Percentiles rank a stretch among this genome's conserved stretches.
These are phyloP conservation scores for Dothistroma septosporum DNA, from an alignment of 2,329 filamentous ascomycete species.

Conservation along the genomic window DNA sequence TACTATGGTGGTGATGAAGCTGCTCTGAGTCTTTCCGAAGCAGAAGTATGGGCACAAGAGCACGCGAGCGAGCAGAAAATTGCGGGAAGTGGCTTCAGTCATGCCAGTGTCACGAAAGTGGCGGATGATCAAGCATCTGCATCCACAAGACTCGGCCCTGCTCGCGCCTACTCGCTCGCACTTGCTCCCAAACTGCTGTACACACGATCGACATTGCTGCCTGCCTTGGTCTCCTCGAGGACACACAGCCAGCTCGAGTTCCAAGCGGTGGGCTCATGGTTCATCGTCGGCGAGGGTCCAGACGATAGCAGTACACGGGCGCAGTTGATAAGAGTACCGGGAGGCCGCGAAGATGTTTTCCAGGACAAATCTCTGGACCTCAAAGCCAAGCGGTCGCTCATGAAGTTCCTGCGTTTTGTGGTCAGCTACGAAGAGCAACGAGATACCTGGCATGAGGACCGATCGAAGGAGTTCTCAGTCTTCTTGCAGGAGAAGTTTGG, in stretches of 20 bases:
- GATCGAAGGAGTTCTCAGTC: constrained; percentile 51
- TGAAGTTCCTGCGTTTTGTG: constrained; percentile 92
- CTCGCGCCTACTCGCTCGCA: constrained; percentile 76
- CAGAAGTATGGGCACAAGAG: constrained; percentile 65
- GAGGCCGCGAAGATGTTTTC: constrained; percentile 88
- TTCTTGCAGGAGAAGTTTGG: constrained; percentile 56
- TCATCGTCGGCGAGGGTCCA: constrained; percentile 55
- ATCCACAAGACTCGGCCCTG: constrained; percentile 48
- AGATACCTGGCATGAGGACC: constrained; percentile 57
- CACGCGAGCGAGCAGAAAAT: constrained; percentile 14
- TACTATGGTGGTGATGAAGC: constrained; percentile 88
- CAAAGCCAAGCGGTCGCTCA: constrained; percentile 77
- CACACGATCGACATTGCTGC: constrained; percentile 71
- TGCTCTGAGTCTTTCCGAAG: constrained; percentile 78
- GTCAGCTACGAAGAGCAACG: constrained; percentile 62
- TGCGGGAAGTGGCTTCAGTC: constrained; percentile 21
- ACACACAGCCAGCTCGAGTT: constrained; percentile 90
- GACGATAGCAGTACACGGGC: constrained; percentile 5
- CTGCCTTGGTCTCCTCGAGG: constrained; percentile 79
- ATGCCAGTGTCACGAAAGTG: constrained; percentile 35
- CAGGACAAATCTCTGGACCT: constrained; percentile 69
- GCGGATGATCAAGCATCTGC: constrained; percentile 19
- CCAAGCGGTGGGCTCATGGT: constrained; percentile 88
- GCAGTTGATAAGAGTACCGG: constrained; percentile 62
- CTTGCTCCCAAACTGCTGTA: constrained; percentile 85